phyloP scores from a whole-genome alignment of 2,329 filamentous ascomycete genomes.

The Trichoderma citrinoviride region DNA sequence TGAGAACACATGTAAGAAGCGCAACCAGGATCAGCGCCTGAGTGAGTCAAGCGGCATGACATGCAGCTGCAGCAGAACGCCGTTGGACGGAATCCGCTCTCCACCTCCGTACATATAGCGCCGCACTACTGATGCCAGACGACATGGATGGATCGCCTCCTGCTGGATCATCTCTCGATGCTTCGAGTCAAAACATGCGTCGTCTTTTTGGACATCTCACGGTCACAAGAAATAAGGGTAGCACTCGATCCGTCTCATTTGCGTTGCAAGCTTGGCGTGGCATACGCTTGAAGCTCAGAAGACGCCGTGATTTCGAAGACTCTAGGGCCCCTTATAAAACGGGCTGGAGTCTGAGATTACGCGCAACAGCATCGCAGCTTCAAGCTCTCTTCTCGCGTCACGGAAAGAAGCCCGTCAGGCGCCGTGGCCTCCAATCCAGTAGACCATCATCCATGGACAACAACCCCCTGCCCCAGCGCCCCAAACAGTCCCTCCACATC shows the following conservation, averaged over 20 bases:
- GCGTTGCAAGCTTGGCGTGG: background rate
- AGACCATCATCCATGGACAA: background rate
- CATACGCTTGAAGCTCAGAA: background rate
- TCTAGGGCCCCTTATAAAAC: too few relatives aligned
- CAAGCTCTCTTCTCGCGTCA: background rate
- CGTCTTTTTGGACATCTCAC: background rate
- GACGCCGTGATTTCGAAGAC: background rate
- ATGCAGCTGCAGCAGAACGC: slow-evolving; percentile 12
- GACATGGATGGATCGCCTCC: background rate
- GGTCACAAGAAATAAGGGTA: background rate
- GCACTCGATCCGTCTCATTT: background rate
- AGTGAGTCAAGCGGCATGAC: slow-evolving; percentile 16
- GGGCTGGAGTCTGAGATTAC: background rate
- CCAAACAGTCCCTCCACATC: background rate
- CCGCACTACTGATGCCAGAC: slow-evolving; percentile 10
- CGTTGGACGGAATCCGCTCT: slow-evolving; percentile 1
- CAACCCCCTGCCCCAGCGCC: background rate
- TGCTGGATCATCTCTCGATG: background rate
- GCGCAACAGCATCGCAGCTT: background rate
- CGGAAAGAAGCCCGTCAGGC: slow-evolving; percentile 11
- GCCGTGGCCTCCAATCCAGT: background rate
- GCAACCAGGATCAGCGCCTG: background rate
- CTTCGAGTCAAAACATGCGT: background rate
- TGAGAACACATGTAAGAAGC: background rate
- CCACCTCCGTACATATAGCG: slow-evolving; percentile 14